These are phyloP conservation scores for Pseudogymnoascus sp. DNA, from an alignment of 2,329 filamentous ascomycete species.

Conservation along the genomic window DNA sequence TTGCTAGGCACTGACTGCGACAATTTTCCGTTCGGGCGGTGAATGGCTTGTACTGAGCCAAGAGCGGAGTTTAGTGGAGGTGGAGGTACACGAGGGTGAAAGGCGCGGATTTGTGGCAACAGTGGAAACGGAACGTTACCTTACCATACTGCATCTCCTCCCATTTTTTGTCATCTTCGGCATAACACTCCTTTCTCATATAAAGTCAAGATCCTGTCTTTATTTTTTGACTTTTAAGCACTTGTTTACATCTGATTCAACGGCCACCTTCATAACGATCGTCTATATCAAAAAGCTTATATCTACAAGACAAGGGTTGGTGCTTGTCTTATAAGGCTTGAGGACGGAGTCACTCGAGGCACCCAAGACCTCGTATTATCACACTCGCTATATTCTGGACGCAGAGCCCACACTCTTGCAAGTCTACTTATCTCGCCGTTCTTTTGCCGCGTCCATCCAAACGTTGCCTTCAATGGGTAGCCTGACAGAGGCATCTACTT, in stretches of 20 bases:
- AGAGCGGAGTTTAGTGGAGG: not conserved
- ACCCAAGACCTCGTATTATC: not conserved
- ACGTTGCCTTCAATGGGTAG: not conserved
- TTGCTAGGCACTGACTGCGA: not conserved
- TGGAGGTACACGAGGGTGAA: not conserved
- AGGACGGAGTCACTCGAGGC: not conserved
- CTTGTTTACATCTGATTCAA: not conserved
- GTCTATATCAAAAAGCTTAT: slow-evolving; percentile 2
- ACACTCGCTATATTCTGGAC: not conserved
- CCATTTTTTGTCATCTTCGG: slow-evolving; percentile 4
- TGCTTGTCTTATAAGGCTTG: not conserved
- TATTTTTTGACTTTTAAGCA: not conserved
- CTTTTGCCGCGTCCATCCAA: not conserved
- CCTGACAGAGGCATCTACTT: not conserved
- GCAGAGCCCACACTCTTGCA: not conserved
- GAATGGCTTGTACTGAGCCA: not conserved
- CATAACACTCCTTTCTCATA: not conserved
- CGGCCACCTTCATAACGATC: not conserved
- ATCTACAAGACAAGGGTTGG: not conserved
- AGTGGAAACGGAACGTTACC: slow-evolving; percentile 4
- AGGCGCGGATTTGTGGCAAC: not conserved
- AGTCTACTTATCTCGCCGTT: not conserved
- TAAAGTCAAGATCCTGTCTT: not conserved
- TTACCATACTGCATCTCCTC: not conserved
- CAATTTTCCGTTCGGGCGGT: not conserved